Base-by-base conservation (phyloP, 257 asterid species). In the Fraxinus quadrangulata region DNA sequence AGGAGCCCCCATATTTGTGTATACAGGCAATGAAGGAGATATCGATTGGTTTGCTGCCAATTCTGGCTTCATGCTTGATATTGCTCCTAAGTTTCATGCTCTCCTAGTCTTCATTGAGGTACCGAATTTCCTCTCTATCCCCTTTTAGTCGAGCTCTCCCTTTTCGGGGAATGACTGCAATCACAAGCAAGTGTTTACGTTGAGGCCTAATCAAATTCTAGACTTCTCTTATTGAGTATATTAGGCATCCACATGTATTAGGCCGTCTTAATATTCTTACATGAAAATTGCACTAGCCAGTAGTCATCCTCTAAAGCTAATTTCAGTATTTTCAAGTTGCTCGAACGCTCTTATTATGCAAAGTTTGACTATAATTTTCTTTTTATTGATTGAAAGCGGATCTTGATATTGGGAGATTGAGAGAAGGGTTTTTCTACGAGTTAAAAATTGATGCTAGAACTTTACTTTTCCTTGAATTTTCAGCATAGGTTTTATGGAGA, bases 401-500 rank as follows among this genome's bases (percentile, higher is more conserved):
- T 47, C 3, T 47, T 14, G 3, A 47, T 47, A 14, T 13, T 47
- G n/a, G 0, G n/a, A 0, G 54, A 47, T 47, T 13, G 17, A 47
- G 3, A 47, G 54, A 47, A 47, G 65, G 24, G 65, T 54, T 5
- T 67, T 72, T 16, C 47, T n/a, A 2, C 17, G 47, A 33, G 30
- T 66, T 26, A 0, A 69, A 54, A 24, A 42, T 72, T 70, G 59
- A 75, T 26, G 51, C 37, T 17, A 19, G 54, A 72, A 66, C 72
- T 37, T 21, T 23, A 51, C 9, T 72, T 76, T 67, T 6, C 54
- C 54, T 4, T 61, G 65, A 11, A 51, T 36, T 77, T 81, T 40
- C 86, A 90, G 97, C 97, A 92, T 85, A 87, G 97, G 79, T 90
- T 87, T 79, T 92, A 92, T 78, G 97, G 96, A 75, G 88, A 90